phyloP scores from a whole-genome alignment of 225 moss, liverwort and hornwort genomes.

The Ulota crispa region DNA sequence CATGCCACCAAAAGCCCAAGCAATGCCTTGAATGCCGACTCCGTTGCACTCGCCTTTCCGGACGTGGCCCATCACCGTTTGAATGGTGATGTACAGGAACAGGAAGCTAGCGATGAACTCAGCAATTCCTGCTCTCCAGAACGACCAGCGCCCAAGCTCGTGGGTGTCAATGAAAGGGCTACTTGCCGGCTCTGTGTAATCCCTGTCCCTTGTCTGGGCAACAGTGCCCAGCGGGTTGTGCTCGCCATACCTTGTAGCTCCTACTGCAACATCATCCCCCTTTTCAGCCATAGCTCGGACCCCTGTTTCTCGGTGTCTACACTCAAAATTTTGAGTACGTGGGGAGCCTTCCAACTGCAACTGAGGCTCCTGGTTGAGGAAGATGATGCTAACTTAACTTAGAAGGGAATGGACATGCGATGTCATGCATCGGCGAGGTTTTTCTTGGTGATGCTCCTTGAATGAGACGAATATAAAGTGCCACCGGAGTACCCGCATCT shows the following conservation, averaged over 20 bases:
- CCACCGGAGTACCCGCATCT: slow-evolving; percentile 12
- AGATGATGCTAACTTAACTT: not conserved
- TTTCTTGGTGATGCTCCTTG: not conserved
- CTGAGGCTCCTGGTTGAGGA: not conserved
- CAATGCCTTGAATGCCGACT: slow-evolving; percentile 57
- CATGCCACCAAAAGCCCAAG: slow-evolving; percentile 67
- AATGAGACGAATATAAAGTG: slow-evolving; percentile 10
- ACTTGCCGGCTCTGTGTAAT: slow-evolving; percentile 47
- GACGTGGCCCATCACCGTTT: slow-evolving; percentile 48
- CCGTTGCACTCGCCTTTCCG: slow-evolving; percentile 23
- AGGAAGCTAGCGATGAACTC: slow-evolving; percentile 59
- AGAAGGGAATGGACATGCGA: not conserved
- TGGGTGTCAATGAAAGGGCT: slow-evolving; percentile 41
- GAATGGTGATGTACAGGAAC: slow-evolving; percentile 62
- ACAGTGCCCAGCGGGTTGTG: slow-evolving; percentile 44
- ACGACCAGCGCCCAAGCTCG: slow-evolving; percentile 50
- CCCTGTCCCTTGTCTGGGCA: slow-evolving; percentile 34
- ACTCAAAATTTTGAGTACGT: not conserved
- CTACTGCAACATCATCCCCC: slow-evolving; percentile 50
- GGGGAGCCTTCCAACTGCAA: not conserved
- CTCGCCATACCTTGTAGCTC: slow-evolving; percentile 49
- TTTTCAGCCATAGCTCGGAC: slow-evolving; percentile 46
- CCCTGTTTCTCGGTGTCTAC: not conserved
- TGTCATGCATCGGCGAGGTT: too few relatives aligned
- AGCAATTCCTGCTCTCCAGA: slow-evolving; percentile 62